Evolutionary conservation across 768 basidiomycete species (phyloP).

Genomic region (Termitomyces sp.): DNA sequence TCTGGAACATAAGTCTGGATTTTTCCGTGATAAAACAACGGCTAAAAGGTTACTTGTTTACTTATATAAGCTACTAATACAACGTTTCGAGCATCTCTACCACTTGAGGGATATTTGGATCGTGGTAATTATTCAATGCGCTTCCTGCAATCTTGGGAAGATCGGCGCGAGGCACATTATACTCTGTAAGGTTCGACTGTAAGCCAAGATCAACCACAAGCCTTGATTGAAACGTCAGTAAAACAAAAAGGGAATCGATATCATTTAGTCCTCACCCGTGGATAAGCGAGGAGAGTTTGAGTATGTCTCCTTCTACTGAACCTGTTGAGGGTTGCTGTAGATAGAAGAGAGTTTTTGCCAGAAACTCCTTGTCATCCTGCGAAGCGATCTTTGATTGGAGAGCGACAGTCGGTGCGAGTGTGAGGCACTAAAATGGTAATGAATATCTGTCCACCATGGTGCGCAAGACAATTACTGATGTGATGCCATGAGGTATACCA

Average conservation of each 20-base stretch:
- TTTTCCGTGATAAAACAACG: background rate
- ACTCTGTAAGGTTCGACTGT: slow-evolving; percentile 49
- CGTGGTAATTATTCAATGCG: slow-evolving; percentile 37
- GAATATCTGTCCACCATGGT: background rate
- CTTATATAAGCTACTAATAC: slow-evolving; percentile 23
- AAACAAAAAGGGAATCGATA: too few species aligned
- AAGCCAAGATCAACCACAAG: slow-evolving; percentile 57
- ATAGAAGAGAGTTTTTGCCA: slow-evolving; percentile 54
- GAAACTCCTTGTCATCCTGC: slow-evolving; percentile 54
- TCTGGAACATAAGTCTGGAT: slow-evolving; percentile 10
- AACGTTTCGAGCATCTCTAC: slow-evolving; percentile 45
- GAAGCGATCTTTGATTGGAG: slow-evolving; percentile 54
- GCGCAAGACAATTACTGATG: slow-evolving; percentile 47
- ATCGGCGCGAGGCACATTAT: slow-evolving; percentile 58
- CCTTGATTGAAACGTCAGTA: slow-evolving; percentile 24
- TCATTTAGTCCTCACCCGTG: slow-evolving; percentile 36
- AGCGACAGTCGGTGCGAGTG: slow-evolving; percentile 57
- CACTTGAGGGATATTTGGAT: slow-evolving; percentile 33
- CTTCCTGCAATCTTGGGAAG: slow-evolving; percentile 45
- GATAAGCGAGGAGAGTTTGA: slow-evolving; percentile 46
- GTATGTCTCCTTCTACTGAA: slow-evolving; percentile 57
- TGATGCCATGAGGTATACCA: slow-evolving; percentile 76
- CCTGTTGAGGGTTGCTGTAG: slow-evolving; percentile 57
- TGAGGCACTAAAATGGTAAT: slow-evolving; percentile 49
- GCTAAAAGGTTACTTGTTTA: background rate